These are phyloP conservation scores for Amphichorda felina DNA, from an alignment of 2,329 filamentous ascomycete genomes.

Conservation along the genomic window DNA sequence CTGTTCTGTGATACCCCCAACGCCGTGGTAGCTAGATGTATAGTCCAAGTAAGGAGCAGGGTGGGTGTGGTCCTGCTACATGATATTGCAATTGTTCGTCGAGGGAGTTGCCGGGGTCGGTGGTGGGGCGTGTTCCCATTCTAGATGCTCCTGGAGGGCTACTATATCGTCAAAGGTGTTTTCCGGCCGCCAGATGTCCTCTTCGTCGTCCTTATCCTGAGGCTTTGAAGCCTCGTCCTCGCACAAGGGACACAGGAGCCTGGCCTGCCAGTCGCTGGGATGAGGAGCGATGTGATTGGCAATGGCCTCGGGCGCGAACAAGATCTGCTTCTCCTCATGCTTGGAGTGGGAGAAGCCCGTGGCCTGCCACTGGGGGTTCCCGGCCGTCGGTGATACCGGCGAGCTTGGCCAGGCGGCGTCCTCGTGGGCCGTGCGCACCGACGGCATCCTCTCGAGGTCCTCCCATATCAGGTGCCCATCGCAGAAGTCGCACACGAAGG, in stretches of 20 bases:
- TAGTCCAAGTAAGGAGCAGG: not conserved
- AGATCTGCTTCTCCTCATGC: slow-evolving; percentile 33
- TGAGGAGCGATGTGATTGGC: slow-evolving; percentile 43
- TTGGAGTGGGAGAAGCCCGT: slow-evolving; percentile 26
- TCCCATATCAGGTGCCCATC: slow-evolving; percentile 49
- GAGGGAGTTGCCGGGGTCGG: slow-evolving; percentile 10
- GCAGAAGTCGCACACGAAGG: slow-evolving; percentile 50
- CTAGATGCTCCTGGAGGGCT: slow-evolving; percentile 40
- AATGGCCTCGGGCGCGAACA: slow-evolving; percentile 45
- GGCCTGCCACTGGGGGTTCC: slow-evolving; percentile 32
- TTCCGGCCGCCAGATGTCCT: slow-evolving; percentile 33
- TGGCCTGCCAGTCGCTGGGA: slow-evolving; percentile 37
- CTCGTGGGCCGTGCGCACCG: slow-evolving; percentile 22
- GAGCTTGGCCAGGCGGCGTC: slow-evolving; percentile 10
- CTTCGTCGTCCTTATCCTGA: slow-evolving; percentile 34
- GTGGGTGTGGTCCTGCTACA: slow-evolving; percentile 18
- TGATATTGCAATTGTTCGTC: slow-evolving; percentile 29
- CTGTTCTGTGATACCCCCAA: not conserved
- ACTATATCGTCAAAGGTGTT: slow-evolving; percentile 38
- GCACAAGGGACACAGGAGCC: slow-evolving; percentile 42
- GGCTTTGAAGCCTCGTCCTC: slow-evolving; percentile 36
- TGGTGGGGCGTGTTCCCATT: slow-evolving; percentile 39
- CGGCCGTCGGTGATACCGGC: slow-evolving; percentile 11
- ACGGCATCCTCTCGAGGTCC: slow-evolving; percentile 40
- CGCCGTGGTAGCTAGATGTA: not conserved